phyloP scores from a whole-genome alignment of 768 basidiomycete species.

The Tricholoma terreum region DNA sequence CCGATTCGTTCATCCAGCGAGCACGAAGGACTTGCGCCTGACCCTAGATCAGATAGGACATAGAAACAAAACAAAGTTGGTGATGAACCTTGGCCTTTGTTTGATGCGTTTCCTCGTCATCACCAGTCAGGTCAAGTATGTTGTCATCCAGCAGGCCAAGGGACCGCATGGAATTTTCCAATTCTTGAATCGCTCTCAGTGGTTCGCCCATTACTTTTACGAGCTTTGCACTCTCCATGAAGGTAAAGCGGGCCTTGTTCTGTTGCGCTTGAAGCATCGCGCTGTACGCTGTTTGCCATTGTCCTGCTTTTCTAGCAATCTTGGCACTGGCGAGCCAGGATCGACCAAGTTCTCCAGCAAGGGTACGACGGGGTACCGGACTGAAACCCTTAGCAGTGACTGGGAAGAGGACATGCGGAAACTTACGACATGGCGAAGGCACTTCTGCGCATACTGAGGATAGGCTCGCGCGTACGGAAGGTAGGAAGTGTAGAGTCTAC shows the following conservation, averaged over 20 bases:
- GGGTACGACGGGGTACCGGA: conserved; percentile 32
- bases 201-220: conserved; percentile 76
- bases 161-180: conserved; percentile 69
- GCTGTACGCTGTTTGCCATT: conserved; percentile 96
- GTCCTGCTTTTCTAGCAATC: conserved; percentile 92
- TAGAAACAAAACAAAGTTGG: background rate
- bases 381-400: conserved; percentile 18
- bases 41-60: background rate
- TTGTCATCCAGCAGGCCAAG: conserved; percentile 44
- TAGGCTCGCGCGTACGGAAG: conserved; percentile 83
- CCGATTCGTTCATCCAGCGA: conserved; percentile 91
- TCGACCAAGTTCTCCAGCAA: conserved; percentile 65
- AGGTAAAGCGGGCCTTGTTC: conserved; percentile 66
- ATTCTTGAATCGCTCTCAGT: conserved; percentile 80
- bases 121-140: conserved; percentile 57
- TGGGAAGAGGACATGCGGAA: background rate
- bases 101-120: conserved; percentile 45
- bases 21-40: conserved; percentile 80
- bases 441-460: conserved; percentile 85
- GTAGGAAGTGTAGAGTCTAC: conserved; percentile 80
- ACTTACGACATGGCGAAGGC: conserved; percentile 73
- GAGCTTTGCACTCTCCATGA: conserved; percentile 89
- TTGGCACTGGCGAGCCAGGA: conserved; percentile 95
- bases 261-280: conserved; percentile 89
- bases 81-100: conserved; percentile 69